These are phyloP conservation scores for Lentinus brumalis DNA, from an alignment of 768 basidiomycete genomes.

Conservation along the genomic window DNA sequence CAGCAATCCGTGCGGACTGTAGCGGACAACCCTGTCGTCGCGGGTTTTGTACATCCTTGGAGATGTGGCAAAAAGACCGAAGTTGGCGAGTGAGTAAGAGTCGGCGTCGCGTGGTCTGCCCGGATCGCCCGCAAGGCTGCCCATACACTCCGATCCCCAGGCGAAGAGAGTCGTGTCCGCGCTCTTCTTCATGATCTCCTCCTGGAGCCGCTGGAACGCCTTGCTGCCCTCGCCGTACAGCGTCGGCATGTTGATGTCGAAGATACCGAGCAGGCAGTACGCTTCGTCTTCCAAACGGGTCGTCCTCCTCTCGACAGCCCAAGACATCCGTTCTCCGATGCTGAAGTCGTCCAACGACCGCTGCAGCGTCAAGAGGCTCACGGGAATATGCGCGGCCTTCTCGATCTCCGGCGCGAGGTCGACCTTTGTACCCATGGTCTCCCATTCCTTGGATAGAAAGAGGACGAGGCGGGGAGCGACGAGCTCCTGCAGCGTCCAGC, in stretches of 20 bases:
- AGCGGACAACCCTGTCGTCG: too few species aligned
- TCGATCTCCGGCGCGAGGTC: background rate
- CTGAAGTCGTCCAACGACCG: background rate
- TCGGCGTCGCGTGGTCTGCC: too few species aligned
- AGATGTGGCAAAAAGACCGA: too few species aligned
- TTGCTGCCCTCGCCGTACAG: background rate
- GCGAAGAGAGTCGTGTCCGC: background rate
- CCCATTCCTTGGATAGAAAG: conserved; percentile 1
- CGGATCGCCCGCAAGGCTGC: too few species aligned
- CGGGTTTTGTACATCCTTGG: too few species aligned
- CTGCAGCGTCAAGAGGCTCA: background rate
- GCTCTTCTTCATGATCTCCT: conserved; percentile 1
- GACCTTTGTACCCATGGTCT: background rate
- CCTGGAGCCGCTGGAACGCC: background rate
- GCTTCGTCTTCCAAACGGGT: background rate
- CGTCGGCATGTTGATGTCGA: background rate
- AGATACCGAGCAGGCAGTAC: conserved; percentile 2
- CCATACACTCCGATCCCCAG: background rate
- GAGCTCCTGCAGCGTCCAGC: conserved; percentile 10
- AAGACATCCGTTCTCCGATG: background rate
- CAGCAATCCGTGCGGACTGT: too few species aligned
- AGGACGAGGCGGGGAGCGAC: background rate
- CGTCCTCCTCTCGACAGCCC: background rate
- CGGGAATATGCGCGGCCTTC: background rate
- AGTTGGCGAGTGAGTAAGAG: too few species aligned